phyloP scores from a whole-genome alignment of 2,329 filamentous ascomycete genomes.

The Zasmidium angulare region DNA sequence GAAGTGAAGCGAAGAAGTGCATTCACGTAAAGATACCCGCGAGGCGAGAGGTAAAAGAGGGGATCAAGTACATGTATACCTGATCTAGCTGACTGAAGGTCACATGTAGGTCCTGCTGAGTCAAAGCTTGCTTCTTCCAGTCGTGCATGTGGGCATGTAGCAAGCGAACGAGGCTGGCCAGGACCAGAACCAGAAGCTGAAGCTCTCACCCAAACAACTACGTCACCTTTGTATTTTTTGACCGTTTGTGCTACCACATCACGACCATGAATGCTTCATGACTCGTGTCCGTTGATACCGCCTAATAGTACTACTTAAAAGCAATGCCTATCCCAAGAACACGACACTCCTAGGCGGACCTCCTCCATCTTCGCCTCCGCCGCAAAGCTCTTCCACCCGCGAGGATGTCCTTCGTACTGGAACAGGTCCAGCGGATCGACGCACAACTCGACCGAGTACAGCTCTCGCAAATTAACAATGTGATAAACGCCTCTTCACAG shows the following conservation, averaged over 20 bases:
- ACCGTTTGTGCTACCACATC: not conserved
- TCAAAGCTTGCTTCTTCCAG: no score
- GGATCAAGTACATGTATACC: not conserved
- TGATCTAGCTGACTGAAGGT: not conserved
- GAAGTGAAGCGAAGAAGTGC: no score
- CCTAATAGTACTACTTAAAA: not conserved
- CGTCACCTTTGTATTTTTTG: not conserved
- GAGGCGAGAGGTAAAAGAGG: not conserved
- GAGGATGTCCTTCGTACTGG: constrained; percentile 38
- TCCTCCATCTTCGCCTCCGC: not conserved
- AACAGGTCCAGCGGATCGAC: constrained; percentile 58
- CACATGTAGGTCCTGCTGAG: not conserved
- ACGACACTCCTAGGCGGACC: constrained; percentile 1
- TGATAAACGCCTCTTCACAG: not conserved
- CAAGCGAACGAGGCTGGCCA: not conserved
- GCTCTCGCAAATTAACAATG: constrained; percentile 37
- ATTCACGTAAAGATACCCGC: no score
- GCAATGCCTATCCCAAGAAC: not conserved
- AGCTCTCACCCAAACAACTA: not conserved
- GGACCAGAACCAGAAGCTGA: not conserved
- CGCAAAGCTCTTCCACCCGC: not conserved
- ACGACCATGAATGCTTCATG: not conserved
- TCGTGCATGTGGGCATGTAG: no score
- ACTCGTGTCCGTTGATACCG: not conserved
- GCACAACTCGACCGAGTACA: constrained; percentile 59